Evolutionary conservation across 805 yeast genomes (phyloP).

Genomic region (Cyberlindnera mississippiensis): DNA sequence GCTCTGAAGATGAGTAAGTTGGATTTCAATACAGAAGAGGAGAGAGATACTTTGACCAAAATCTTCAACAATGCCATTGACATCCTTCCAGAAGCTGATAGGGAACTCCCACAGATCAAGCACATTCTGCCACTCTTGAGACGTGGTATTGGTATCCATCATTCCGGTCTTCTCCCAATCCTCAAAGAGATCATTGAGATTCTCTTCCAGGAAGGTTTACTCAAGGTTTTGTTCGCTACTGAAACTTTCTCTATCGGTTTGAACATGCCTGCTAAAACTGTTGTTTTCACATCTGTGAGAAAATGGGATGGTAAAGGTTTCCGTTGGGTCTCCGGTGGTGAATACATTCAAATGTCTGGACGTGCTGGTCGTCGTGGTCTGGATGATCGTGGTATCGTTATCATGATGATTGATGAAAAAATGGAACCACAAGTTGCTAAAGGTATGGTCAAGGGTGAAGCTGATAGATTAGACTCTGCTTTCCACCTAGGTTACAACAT

Average conservation of each 20-base stretch:
- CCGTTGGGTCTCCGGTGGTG: slow-evolving; percentile 99
- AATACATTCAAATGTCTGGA: slow-evolving; percentile 98
- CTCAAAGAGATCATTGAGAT: slow-evolving; percentile 94
- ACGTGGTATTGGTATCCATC: slow-evolving; percentile 98
- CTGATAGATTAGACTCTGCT: slow-evolving; percentile 95
- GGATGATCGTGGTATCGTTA: slow-evolving; percentile 98
- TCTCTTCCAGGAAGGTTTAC: slow-evolving; percentile 91
- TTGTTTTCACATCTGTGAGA: slow-evolving; percentile 94
- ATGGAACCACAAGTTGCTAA: slow-evolving; percentile 99
- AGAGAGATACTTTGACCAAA: slow-evolving; percentile 84
- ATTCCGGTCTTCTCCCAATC: slow-evolving; percentile 91
- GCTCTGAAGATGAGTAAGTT: slow-evolving; percentile 95
- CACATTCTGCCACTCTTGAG: slow-evolving; percentile 83
- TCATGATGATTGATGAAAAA: slow-evolving; percentile 98
- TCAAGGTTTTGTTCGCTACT: slow-evolving; percentile 94
- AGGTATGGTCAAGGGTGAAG: slow-evolving; percentile 99
- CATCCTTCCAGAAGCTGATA: slow-evolving; percentile 83
- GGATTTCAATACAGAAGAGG: slow-evolving; percentile 92
- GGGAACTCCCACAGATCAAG: slow-evolving; percentile 90
- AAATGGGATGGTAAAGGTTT: slow-evolving; percentile 98
- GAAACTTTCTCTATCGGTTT: slow-evolving; percentile 98
- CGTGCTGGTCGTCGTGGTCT: slow-evolving; percentile 99
- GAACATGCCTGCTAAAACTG: slow-evolving; percentile 99
- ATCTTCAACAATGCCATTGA: slow-evolving; percentile 89
- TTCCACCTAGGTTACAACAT: slow-evolving; percentile 96